These are phyloP conservation scores for Mimosa pudica DNA, from an alignment of 306 rosid genomes.

Conservation along the genomic window DNA sequence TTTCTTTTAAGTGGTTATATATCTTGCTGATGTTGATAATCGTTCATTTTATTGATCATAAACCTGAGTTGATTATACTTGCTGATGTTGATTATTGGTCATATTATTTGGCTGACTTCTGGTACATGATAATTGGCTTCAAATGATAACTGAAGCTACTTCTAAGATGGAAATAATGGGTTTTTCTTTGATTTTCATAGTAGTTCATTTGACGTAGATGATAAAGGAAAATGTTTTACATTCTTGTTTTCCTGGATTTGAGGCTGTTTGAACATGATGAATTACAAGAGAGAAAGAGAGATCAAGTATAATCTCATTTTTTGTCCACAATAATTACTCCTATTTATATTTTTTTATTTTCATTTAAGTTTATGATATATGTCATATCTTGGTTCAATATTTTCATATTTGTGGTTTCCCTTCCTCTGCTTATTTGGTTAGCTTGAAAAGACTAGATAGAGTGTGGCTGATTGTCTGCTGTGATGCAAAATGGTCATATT, in stretches of 20 bases:
- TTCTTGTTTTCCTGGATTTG: constrained; percentile 9
- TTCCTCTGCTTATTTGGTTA: neutral
- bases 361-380: constrained; percentile 15
- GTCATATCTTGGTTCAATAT: neutral
- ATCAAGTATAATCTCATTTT: neutral
- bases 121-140: neutral
- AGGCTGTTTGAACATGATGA: constrained; percentile 10
- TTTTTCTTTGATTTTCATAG: neutral
- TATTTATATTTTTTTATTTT: constrained; percentile 2
- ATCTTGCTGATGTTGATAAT: too few species aligned
- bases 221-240: constrained; percentile 6
- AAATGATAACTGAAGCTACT: neutral
- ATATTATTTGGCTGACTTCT: neutral
- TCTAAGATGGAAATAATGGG: neutral
- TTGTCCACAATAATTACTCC: constrained; percentile 11
- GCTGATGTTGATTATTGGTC: too few species aligned
- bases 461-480: neutral
- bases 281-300: neutral
- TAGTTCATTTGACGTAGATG: neutral
- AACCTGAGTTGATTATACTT: too few species aligned
- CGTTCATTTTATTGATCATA: too few species aligned
- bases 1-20: too few species aligned
- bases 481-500: constrained; percentile 1
- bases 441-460: neutral
- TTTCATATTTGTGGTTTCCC: neutral